These are phyloP conservation scores for Serendipita sp. DNA, from an alignment of 768 basidiomycete genomes.

Conservation along the genomic window DNA sequence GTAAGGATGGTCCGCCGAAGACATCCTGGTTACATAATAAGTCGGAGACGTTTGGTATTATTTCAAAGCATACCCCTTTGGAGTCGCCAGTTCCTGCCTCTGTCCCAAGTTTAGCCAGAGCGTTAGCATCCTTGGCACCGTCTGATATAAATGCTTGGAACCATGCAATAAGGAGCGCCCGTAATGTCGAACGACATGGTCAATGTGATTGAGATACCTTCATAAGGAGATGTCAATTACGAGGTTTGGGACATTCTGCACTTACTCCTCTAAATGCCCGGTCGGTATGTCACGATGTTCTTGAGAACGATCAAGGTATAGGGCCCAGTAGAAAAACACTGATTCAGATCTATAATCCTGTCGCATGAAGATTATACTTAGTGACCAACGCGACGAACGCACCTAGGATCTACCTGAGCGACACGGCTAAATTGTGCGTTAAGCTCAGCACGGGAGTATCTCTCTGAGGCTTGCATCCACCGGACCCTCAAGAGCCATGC, in stretches of 20 bases:
- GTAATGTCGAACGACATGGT: constrained; percentile 38
- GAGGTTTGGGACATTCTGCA: not conserved
- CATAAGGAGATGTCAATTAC: not conserved
- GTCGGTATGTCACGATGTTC: constrained; percentile 7
- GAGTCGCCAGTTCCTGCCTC: constrained; percentile 15
- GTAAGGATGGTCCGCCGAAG: constrained; percentile 10
- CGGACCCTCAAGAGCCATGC: constrained; percentile 67
- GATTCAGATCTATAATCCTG: constrained; percentile 52
- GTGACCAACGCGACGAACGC: constrained; percentile 6
- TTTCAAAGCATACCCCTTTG: constrained; percentile 4
- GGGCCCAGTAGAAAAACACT: constrained; percentile 69
- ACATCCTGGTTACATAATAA: constrained; percentile 6
- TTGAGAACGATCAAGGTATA: constrained; percentile 49
- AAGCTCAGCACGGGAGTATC: constrained; percentile 53
- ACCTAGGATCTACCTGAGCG: constrained; percentile 20
- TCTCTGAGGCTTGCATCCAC: constrained; percentile 83
- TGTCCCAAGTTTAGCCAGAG: constrained; percentile 92
- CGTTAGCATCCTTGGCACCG: constrained; percentile 81
- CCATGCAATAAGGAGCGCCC: constrained; percentile 57
- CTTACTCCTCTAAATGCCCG: not conserved
- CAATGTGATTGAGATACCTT: not conserved
- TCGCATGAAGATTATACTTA: not conserved
- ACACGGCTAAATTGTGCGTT: constrained; percentile 30
- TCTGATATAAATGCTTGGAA: constrained; percentile 92
- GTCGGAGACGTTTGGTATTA: not conserved